phyloP scores from a whole-genome alignment of 208 protist genomes.

The Crithidia mellificae region DNA sequence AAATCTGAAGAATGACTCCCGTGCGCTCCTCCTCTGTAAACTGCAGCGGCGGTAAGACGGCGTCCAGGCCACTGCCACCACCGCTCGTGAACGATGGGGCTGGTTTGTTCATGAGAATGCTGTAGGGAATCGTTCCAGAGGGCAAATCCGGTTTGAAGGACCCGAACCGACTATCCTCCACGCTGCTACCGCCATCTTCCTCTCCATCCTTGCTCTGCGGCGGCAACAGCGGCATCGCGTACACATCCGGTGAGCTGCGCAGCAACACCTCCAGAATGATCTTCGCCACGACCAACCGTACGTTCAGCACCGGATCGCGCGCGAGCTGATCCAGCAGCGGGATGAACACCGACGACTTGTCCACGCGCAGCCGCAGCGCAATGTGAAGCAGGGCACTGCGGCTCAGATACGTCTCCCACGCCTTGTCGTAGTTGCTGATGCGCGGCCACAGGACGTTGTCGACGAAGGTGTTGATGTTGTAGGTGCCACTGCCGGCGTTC shows the following conservation, averaged over 20 bases:
- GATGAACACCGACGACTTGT: conserved; percentile 65
- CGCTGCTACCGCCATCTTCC: background rate
- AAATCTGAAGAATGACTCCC: conserved; percentile 62
- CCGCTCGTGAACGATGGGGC: background rate
- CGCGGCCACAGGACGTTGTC: conserved; percentile 79
- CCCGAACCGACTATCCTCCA: background rate
- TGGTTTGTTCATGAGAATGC: conserved; percentile 41
- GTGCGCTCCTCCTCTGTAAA: conserved; percentile 75
- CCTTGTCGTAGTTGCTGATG: conserved; percentile 47
- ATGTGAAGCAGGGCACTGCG: conserved; percentile 70
- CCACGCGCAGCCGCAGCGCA: conserved; percentile 67
- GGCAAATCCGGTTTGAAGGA: conserved; percentile 29
- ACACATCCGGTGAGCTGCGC: conserved; percentile 18
- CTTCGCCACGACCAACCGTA: conserved; percentile 79
- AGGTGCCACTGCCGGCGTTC: background rate
- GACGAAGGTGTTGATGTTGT: conserved; percentile 46
- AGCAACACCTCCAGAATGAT: conserved; percentile 58
- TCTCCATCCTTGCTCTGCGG: conserved; percentile 5
- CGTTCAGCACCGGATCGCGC: conserved; percentile 75
- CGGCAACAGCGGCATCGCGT: background rate
- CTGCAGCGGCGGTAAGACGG: conserved; percentile 21
- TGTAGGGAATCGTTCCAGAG: conserved; percentile 30
- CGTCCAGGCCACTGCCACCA: conserved; percentile 1
- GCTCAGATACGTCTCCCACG: conserved; percentile 76
- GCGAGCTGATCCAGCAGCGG: conserved; percentile 73